Base-by-base conservation (phyloP, 345 rosid genomes). In the Euphorbia tirucalli region DNA sequence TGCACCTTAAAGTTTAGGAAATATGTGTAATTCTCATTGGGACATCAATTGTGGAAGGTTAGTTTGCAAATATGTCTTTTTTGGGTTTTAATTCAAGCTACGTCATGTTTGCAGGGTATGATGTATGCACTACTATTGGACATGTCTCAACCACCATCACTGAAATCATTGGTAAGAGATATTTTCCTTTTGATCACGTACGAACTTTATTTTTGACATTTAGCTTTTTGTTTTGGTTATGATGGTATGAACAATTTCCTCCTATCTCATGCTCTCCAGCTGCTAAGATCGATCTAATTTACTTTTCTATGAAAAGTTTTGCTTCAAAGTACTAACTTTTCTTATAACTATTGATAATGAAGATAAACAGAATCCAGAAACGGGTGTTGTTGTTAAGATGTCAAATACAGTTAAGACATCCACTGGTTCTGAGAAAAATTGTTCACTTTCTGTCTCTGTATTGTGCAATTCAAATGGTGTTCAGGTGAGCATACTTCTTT, bases 401-500 rank as follows among this genome's bases (percentile, higher is more conserved):
- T 85, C 87, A 69, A 71, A 71, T 75, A 66, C 65, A 15, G 56
- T 65, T 44, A 46, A 65, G 56, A 27, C 4, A 7, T 25, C 56
- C 9, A 25, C 21, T 68, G 76, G 78, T 64, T 69, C 70, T 39
- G 75, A 75, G 71, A 49, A 58, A 41, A 82, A 83, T 61, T 96
- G 99, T 78, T 90, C 99, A 2, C 93, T 95, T 63, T 84, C 97
- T 44, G 91, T 93, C 27, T 86, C 93, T 70, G 81, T 96, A 72
- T 61, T 86, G 56, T 96, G 99, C 79, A 88, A 90, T 83, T 71
- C 85, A 67, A 81, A 75, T 50, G 86, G 85, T 80, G 74, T 83
- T 74, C 79, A 82, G 63, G 99, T 93, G 80, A 89, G 96, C 30
- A 50, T 16, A 56, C 73, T 35, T 81, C 32, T 41, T 81, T 68